These are phyloP conservation scores for Trametes coccinea DNA, from an alignment of 768 basidiomycete genomes.

Conservation along the genomic window DNA sequence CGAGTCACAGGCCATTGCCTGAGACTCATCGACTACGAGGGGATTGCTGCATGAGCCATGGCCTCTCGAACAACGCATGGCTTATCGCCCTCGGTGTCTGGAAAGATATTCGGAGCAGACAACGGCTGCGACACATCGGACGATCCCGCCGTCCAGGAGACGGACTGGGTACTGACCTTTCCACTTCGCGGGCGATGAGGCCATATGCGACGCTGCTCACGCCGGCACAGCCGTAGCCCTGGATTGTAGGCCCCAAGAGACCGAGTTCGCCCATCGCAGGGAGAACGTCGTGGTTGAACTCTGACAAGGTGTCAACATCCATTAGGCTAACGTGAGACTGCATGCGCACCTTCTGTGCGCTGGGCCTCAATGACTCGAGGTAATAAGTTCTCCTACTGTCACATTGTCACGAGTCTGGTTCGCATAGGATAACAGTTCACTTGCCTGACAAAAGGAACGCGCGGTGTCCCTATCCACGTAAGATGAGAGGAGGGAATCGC, in stretches of 20 bases:
- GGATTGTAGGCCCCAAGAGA: conserved; percentile 87
- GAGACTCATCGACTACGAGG: background rate
- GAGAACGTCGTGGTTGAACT: conserved; percentile 74
- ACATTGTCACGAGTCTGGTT: background rate
- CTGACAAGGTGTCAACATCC: conserved; percentile 35
- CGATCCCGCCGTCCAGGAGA: too few relatives aligned
- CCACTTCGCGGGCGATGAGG: conserved; percentile 90
- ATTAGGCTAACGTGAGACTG: background rate
- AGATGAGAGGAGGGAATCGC: background rate
- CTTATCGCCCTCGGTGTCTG: too few relatives aligned
- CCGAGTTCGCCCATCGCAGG: conserved; percentile 93
- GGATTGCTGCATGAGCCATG: too few relatives aligned
- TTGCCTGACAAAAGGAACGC: conserved; percentile 74
- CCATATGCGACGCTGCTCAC: conserved; percentile 91
- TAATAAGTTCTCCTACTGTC: conserved; percentile 68
- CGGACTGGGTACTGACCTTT: conserved; percentile 56
- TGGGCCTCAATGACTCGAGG: conserved; percentile 91
- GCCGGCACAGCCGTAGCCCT: conserved; percentile 93
- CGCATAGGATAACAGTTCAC: conserved; percentile 13
- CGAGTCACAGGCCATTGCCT: background rate
- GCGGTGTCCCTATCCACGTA: conserved; percentile 65
- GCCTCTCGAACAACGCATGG: too few relatives aligned
- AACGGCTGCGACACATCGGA: too few relatives aligned
- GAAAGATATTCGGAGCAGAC: too few relatives aligned
- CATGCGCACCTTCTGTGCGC: conserved; percentile 73